Conservation (phyloP, 495 filamentous ascomycete species). For the Hypomontagnella monticulosa region DNA sequence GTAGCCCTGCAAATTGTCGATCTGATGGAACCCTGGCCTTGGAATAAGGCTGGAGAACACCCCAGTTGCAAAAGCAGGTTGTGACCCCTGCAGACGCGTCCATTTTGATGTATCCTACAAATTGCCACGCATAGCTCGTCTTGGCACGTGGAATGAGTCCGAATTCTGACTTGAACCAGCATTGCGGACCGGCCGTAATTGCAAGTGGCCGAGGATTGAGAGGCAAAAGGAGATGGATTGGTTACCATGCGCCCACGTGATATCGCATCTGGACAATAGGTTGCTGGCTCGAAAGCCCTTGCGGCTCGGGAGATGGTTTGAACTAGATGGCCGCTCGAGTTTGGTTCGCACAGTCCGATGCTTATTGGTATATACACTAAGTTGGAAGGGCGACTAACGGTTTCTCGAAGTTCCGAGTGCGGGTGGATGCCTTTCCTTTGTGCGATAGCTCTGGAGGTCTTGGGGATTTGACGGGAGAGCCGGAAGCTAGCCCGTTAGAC, state of each 20-base stretch:
- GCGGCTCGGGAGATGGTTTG: not conserved
- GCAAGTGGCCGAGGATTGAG: constrained; percentile 5
- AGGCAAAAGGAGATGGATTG: constrained; percentile 25
- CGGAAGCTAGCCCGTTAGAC: not conserved
- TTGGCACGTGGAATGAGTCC: constrained; percentile 26
- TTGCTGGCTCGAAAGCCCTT: constrained; percentile 4
- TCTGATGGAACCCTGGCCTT: constrained; percentile 27
- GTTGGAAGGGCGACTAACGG: not conserved
- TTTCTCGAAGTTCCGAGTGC: constrained; percentile 2
- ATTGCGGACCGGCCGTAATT: constrained; percentile 1
- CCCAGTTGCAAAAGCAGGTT: constrained; percentile 38
- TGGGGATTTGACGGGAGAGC: not conserved
- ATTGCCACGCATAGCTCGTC: constrained; percentile 27
- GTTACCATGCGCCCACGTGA: constrained; percentile 22
- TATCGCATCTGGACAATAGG: constrained; percentile 10
- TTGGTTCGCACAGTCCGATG: not conserved
- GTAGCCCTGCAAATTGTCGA: constrained; percentile 28
- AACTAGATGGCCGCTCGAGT: not conserved
- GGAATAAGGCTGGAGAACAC: constrained; percentile 38
- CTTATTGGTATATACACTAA: not conserved
- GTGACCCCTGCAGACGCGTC: constrained; percentile 33
- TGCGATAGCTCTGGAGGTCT: not conserved
- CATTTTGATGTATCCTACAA: constrained; percentile 23
- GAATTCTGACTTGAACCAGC: constrained; percentile 21
- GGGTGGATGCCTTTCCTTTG: not conserved